These are phyloP conservation scores for Prototheca cutis DNA, from an alignment of 163 green algal species.

Conservation along the genomic window DNA sequence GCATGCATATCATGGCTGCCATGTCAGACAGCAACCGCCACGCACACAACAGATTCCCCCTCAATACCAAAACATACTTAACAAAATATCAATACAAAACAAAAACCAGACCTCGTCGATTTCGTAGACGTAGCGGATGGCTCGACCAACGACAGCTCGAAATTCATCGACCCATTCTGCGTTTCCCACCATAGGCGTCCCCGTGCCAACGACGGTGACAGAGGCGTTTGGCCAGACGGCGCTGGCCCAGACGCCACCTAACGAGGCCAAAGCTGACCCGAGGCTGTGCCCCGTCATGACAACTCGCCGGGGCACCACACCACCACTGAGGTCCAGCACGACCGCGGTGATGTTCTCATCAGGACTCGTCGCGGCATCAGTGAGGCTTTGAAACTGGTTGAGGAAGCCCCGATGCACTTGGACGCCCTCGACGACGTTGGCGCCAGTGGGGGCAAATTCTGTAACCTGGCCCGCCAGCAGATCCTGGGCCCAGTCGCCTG, in stretches of 20 bases:
- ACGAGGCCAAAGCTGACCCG: slow-evolving; percentile 1
- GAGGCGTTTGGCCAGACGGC: slow-evolving; percentile 7
- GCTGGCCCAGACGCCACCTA: slow-evolving; percentile 6
- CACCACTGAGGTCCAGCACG: slow-evolving; percentile 5
- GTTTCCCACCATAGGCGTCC: slow-evolving; percentile 6
- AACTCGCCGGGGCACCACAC: background rate
- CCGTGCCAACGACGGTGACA: slow-evolving; percentile 1
- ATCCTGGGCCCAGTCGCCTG: slow-evolving; percentile 3
- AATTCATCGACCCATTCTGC: slow-evolving; percentile 1
- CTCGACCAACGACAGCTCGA: background rate
- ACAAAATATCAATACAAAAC: background rate
- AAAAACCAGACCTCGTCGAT: background rate
- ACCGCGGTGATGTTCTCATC: slow-evolving; percentile 7
- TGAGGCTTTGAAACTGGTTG: slow-evolving; percentile 2
- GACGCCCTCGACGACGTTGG: slow-evolving; percentile 4
- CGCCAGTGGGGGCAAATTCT: background rate
- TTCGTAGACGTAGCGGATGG: slow-evolving; percentile 5
- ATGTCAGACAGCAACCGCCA: background rate
- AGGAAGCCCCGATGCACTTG: slow-evolving; percentile 9
- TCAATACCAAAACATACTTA: background rate
- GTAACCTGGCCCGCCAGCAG: background rate
- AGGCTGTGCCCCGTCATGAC: slow-evolving; percentile 6
- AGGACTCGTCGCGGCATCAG: background rate
- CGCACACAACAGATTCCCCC: background rate
- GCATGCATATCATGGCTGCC: background rate